Conservation (phyloP, 2,329 filamentous ascomycete genomes). For the Colletotrichum sp. region DNA sequence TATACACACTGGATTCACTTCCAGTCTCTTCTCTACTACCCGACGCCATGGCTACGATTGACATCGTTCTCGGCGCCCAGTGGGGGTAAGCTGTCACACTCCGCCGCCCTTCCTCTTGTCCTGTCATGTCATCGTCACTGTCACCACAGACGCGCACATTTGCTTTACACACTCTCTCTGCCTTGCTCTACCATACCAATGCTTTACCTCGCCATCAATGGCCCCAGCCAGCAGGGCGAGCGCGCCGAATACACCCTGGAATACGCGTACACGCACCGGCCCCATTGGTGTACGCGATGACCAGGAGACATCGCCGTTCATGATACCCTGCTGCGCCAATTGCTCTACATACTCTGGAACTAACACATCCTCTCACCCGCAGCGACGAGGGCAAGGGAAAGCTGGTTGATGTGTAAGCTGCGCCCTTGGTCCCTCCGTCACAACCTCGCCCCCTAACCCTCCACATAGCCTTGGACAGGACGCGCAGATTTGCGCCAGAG, state of each 20-base stretch:
- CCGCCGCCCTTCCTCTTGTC: conserved; percentile 3
- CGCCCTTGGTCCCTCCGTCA: conserved; percentile 10
- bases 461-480: conserved; percentile 25
- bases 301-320: neutral
- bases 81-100: conserved; percentile 36
- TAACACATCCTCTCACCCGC: conserved; percentile 18
- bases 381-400: conserved; percentile 45
- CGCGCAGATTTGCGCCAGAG: conserved; percentile 24
- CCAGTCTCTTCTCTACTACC: neutral
- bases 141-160: neutral
- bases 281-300: neutral
- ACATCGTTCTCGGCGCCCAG: conserved; percentile 40
- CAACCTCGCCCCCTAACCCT: conserved; percentile 18
- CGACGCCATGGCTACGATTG: conserved; percentile 27
- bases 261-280: neutral
- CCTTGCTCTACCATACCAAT: conserved; percentile 21
- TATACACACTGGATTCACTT: neutral
- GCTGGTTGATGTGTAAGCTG: conserved; percentile 37
- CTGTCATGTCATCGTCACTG: neutral
- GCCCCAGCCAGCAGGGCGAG: neutral
- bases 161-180: conserved; percentile 15
- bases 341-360: neutral
- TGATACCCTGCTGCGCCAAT: neutral
- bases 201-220: conserved; percentile 13
- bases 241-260: neutral